A percentile compares a stretch with the other conserved stretches of the same genome.
phyloP scores from a whole-genome alignment of 2,329 filamentous ascomycete genomes.

The Sordariomycetes sp. region DNA sequence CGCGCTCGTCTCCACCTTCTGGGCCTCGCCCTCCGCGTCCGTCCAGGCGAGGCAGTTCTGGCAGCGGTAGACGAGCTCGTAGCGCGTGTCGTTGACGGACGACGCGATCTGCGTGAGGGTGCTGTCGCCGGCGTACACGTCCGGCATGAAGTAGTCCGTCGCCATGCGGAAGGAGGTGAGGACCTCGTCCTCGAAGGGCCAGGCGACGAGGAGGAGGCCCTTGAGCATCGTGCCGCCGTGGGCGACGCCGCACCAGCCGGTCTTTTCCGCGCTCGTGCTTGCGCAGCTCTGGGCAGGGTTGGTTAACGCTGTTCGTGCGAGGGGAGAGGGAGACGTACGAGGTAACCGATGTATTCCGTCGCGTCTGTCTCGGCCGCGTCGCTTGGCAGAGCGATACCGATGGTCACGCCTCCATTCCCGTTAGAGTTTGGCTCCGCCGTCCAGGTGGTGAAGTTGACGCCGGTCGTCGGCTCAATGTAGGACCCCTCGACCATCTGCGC shows the following conservation, averaged over 20 bases:
- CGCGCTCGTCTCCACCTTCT: conserved; percentile 29
- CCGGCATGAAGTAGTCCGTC: conserved; percentile 47
- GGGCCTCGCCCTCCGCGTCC: conserved; percentile 28
- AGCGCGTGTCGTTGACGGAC: conserved; percentile 45
- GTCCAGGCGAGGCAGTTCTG: conserved; percentile 33
- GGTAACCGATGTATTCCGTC: conserved; percentile 48
- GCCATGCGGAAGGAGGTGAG: conserved; percentile 48
- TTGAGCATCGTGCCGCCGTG: conserved; percentile 44
- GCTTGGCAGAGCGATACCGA: conserved; percentile 42
- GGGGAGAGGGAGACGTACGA: conserved; percentile 26
- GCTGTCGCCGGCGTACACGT: conserved; percentile 45
- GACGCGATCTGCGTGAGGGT: conserved; percentile 47
- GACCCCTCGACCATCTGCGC: conserved; percentile 1
- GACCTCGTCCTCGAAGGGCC: conserved; percentile 40
- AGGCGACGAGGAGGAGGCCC: conserved; percentile 46
- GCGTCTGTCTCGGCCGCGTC: conserved; percentile 33
- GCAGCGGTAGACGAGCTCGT: conserved; percentile 35
- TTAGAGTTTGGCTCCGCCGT: background rate
- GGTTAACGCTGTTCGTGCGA: conserved; percentile 14
- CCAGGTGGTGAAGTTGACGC: conserved; percentile 2
- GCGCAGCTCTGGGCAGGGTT: conserved; percentile 2
- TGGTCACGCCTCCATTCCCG: conserved; percentile 21
- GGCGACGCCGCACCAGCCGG: conserved; percentile 48
- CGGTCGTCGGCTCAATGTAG: background rate
- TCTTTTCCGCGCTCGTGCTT: conserved; percentile 16